phyloP scores from a whole-genome alignment of 352 stramenopile species.

The Detonula confervacea region DNA sequence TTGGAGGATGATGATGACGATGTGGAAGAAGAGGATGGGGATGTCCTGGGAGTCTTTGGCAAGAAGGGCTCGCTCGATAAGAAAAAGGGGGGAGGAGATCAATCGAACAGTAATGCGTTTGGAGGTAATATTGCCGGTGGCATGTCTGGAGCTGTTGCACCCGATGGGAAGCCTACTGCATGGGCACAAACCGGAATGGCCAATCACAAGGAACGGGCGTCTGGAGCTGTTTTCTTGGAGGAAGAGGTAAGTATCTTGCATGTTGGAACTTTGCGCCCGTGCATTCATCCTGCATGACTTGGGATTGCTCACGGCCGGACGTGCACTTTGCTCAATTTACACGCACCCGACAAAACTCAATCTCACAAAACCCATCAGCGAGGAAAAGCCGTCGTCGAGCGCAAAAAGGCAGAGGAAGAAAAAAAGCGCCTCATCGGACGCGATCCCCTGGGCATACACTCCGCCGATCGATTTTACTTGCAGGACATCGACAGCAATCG shows the following conservation, averaged over 20 bases:
- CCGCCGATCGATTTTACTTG: conserved; percentile 66
- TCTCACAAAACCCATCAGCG: conserved; percentile 11
- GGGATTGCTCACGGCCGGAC: background rate
- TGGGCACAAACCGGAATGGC: conserved; percentile 59
- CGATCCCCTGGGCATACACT: conserved; percentile 74
- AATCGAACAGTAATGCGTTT: background rate
- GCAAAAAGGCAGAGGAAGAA: conserved; percentile 72
- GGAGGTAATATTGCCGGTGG: background rate
- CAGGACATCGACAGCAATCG: conserved; percentile 63
- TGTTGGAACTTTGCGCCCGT: background rate
- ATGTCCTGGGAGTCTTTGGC: conserved; percentile 62
- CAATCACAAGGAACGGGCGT: conserved; percentile 25
- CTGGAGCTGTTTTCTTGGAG: conserved; percentile 49
- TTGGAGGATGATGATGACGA: conserved; percentile 47
- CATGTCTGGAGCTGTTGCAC: conserved; percentile 1
- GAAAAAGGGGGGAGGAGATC: conserved; percentile 36
- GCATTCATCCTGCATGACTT: background rate
- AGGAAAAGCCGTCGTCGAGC: conserved; percentile 60
- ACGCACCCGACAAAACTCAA: too few species aligned
- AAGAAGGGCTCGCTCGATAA: conserved; percentile 48
- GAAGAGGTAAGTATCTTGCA: conserved; percentile 46
- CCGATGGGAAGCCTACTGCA: conserved; percentile 31
- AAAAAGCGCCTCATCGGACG: conserved; percentile 66
- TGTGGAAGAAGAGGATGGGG: conserved; percentile 64
- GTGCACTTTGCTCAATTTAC: background rate